These are phyloP conservation scores for Auxenochlorella protothecoides DNA, from an alignment of 139 green algal genomes.

Conservation along the genomic window DNA sequence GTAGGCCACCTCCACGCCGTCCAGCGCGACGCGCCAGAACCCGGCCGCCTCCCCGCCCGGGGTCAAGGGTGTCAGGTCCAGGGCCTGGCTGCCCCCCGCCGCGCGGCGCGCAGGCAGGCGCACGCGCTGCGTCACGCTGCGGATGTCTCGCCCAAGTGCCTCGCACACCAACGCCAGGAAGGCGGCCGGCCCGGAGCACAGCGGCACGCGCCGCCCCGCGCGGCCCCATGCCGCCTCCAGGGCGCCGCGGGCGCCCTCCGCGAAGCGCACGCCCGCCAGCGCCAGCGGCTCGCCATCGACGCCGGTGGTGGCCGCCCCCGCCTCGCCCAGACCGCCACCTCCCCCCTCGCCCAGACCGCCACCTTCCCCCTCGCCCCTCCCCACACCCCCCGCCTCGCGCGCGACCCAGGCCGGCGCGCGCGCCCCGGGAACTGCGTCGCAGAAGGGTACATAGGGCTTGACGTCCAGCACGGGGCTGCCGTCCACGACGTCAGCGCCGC, in stretches of 20 bases:
- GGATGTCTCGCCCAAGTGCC: constrained; percentile 60
- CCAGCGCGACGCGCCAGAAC: constrained; percentile 45
- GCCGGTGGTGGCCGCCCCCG: not conserved
- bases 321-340: too few relatives aligned
- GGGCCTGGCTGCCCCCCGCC: not conserved
- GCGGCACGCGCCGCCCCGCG: not conserved
- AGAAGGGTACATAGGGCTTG: constrained; percentile 88
- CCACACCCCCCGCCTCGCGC: constrained; percentile 14
- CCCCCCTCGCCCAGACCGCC: too few relatives aligned
- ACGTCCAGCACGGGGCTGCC: constrained; percentile 85
- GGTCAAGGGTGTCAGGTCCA: not conserved
- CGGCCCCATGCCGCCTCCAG: not conserved
- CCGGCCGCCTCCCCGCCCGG: constrained; percentile 1
- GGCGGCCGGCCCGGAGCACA: constrained; percentile 14
- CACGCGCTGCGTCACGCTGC: constrained; percentile 48
- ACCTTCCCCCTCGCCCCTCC: too few relatives aligned
- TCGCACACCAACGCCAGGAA: constrained; percentile 30
- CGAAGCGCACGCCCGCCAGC: constrained; percentile 26
- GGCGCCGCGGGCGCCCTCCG: constrained; percentile 1
- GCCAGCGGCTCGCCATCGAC: constrained; percentile 37
- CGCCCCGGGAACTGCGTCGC: constrained; percentile 54
- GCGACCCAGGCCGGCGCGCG: constrained; percentile 68
- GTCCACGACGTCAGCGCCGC: constrained; percentile 79
- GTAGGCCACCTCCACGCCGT: constrained; percentile 44
- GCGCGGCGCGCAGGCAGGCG: constrained; percentile 17